Conservation (phyloP, 2,329 filamentous ascomycete genomes). For the Dactylonectria macrodidyma region DNA sequence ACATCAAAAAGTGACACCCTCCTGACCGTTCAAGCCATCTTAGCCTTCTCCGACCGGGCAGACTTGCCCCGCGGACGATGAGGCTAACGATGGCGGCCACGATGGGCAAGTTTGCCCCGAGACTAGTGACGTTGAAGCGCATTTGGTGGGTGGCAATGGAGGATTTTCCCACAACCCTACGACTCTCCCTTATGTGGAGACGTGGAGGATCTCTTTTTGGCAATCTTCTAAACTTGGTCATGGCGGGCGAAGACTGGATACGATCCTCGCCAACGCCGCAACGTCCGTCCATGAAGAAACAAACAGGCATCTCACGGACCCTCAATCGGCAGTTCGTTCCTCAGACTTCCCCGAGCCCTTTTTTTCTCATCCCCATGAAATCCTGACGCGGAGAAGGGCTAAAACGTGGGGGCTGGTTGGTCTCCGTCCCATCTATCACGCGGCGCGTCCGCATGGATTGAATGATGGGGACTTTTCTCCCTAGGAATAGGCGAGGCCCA, state of each 20-base stretch:
- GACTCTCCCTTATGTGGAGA: conserved; percentile 19
- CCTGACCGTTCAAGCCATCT: neutral
- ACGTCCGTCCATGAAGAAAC: neutral
- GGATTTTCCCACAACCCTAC: conserved; percentile 7
- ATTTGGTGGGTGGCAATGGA: conserved; percentile 9
- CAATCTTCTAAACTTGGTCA: conserved; percentile 22
- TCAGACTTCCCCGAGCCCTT: neutral
- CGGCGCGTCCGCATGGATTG: conserved; percentile 15
- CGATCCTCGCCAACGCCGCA: conserved; percentile 18
- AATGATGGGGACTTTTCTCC: conserved; percentile 10
- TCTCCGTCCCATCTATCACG: conserved; percentile 18
- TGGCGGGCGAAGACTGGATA: conserved; percentile 29
- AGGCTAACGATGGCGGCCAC: conserved; percentile 16
- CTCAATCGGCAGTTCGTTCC: conserved; percentile 16
- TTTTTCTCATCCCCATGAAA: neutral
- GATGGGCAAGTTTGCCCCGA: conserved; percentile 27
- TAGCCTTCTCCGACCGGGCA: conserved; percentile 27
- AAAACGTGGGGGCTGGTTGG: conserved; percentile 27
- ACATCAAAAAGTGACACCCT: conserved; percentile 1
- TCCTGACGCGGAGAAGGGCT: conserved; percentile 22
- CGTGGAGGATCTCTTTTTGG: conserved; percentile 18
- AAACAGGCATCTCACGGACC: conserved; percentile 25
- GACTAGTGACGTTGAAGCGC: conserved; percentile 22
- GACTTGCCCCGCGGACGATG: conserved; percentile 35
- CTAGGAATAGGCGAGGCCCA: conserved; percentile 16